Base-by-base conservation (phyloP, 179 eudicot genomes). In the Silene noctiflora region DNA sequence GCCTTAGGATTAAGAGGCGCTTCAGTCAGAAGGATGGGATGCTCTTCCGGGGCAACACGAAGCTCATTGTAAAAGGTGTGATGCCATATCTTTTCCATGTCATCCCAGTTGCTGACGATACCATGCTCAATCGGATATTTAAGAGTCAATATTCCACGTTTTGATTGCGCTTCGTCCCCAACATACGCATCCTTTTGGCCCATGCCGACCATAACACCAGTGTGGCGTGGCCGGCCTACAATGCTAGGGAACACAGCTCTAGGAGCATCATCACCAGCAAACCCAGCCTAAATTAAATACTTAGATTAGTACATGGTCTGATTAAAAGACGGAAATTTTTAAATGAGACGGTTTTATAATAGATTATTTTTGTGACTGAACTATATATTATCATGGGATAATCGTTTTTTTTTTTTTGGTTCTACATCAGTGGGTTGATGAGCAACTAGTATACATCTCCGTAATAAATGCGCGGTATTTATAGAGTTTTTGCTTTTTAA, bases 1-100 rank as follows among this genome's bases (percentile, higher is more conserved):
- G 84, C 84, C 81, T 81, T 81, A 25, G 84, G 84, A 65, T 81
- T 81, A 63, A 81, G 76, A 65, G 84, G 84, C 7, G 84, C 84
- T 78, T 81, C 84, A 63, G 84, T 81, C 65, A 81, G 69, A 25
- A 81, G 81, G 62, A 81, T 63, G 6, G 93, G 96, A 75, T 91
- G 96, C 82, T 91, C 96, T 75, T 91, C 96, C 20, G 96, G 96
- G 76, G 96, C 93, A 69, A 91, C 96, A 75, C 96, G 93, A 56
- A 91, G 96, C 84, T 91, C 96, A 58, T 91, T 89, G 81, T 90
- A 90, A 80, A 90, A 90, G 48, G 96, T 90, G 74, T 88, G 96
- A 86, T 88, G 96, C 96, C 93, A 91, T 13, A 91, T 91, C 84
- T 91, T 91, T 74, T 91, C 93, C 96, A 91, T 91, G 80, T 91